Base-by-base conservation (phyloP, 352 stramenopile genomes). In the Phytophthora syringae region DNA sequence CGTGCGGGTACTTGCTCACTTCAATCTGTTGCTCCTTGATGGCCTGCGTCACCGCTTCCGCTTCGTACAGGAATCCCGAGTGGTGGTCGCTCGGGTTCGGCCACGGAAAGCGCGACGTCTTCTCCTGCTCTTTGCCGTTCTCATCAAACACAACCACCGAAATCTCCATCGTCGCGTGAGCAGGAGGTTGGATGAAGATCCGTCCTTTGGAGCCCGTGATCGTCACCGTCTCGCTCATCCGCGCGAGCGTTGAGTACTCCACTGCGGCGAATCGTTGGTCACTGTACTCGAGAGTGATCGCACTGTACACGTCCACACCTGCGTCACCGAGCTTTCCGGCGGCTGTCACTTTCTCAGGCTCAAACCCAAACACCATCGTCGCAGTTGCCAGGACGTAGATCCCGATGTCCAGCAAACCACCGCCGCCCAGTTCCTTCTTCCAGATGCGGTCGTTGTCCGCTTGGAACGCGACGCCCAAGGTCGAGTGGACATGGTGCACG, bases 321-420 rank as follows among this genome's bases (percentile, higher is more conserved):
- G 74, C 79, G 3, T 66, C 64, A 15, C 81, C 77, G 9, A 86
- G 68, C 28, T 79, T 80, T 15, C 82, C 82, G 2, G 68, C 61
- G 0, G 76, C 65, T 1, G 72, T 79, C 30, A 97, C 61, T n/a
- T 76, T 75, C 21, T 81, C 60, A 16, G 79, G 75, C 30, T 72
- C 37, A 7, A 53, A 59, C 56, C 83, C 81, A 39, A 95, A 76
- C 20, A 79, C 75, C 69, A 94, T 80, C 0, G 86, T 88, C 4
- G 88, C 86, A 34, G 82, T 83, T 2, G 86, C 74, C n/a, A 97
- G 69, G 18, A 86, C 80, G 70, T 97, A 97, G 54, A 93, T 80
- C 20, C 83, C 89, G 44, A 93, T 86, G 61, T 93, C 88, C n/a
- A 97, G 52, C 12, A 95, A 51, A 0, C 81, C 89, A 1, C 87